Percentiles rank a stretch among this genome's conserved stretches.
phyloP scores from a whole-genome alignment of 805 yeast species.

The Zygoascus bituminiphila region DNA sequence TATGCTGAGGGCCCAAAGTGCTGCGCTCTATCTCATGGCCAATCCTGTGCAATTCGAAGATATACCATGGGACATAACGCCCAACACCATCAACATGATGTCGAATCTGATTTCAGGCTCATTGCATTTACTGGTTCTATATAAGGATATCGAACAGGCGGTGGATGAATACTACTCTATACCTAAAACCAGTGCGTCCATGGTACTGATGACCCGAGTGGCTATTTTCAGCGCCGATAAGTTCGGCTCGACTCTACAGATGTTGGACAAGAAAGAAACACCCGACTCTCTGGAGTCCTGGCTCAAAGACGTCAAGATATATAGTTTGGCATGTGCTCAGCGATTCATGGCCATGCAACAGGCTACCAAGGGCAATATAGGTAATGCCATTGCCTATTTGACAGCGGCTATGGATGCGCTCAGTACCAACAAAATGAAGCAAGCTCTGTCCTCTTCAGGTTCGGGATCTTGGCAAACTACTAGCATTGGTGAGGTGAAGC shows the following conservation, averaged over 20 bases:
- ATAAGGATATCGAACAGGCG: slow-evolving; percentile 15
- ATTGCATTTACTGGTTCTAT: slow-evolving; percentile 23
- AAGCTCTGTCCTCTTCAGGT: neutral
- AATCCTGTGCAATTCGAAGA: slow-evolving; percentile 10
- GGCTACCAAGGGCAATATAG: slow-evolving; percentile 20
- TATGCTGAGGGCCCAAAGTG: slow-evolving; percentile 20
- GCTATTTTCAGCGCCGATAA: slow-evolving; percentile 27
- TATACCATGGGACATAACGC: slow-evolving; percentile 19
- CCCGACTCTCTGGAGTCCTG: slow-evolving; percentile 19
- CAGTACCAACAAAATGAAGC: slow-evolving; percentile 7
- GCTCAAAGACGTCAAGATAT: slow-evolving; percentile 21
- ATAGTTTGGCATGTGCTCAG: slow-evolving; percentile 22
- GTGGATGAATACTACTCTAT: slow-evolving; percentile 6
- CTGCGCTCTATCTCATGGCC: slow-evolving; percentile 18
- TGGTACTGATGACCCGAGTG: slow-evolving; percentile 24
- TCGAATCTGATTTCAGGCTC: slow-evolving; percentile 21
- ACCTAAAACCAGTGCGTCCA: slow-evolving; percentile 15
- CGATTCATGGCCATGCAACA: slow-evolving; percentile 24
- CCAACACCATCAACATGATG: slow-evolving; percentile 19
- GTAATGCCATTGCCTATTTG: slow-evolving; percentile 24
- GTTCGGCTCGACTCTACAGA: slow-evolving; percentile 22
- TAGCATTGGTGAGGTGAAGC: neutral
- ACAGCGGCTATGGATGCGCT: slow-evolving; percentile 18
- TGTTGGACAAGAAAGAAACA: slow-evolving; percentile 12
- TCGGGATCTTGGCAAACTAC: neutral